Evolutionary conservation across 768 basidiomycete genomes (phyloP).

Genomic region (Hemileccinum rubropunctum): DNA sequence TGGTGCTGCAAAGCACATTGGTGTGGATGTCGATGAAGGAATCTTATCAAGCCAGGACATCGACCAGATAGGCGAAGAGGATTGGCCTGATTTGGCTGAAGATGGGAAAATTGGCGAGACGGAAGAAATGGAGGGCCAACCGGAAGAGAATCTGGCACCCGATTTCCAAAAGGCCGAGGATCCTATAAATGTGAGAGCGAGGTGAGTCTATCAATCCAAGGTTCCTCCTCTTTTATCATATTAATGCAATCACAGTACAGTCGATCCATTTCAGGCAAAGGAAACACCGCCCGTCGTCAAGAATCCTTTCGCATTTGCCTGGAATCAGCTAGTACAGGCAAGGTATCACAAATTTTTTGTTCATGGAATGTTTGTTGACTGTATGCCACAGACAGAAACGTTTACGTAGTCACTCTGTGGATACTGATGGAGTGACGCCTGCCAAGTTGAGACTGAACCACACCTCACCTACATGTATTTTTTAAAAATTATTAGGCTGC

Average conservation of each 20-base stretch:
- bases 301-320: slow-evolving; percentile 21
- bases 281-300: not conserved
- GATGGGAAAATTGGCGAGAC: slow-evolving; percentile 12
- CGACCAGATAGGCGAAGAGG: slow-evolving; percentile 24
- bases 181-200: not conserved
- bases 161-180: not conserved
- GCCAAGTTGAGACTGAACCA: slow-evolving; percentile 20
- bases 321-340: slow-evolving; percentile 18
- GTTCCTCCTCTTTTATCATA: not conserved
- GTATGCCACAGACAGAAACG: slow-evolving; percentile 21
- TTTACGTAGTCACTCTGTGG: slow-evolving; percentile 19
- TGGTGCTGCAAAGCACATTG: slow-evolving; percentile 5
- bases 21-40: slow-evolving; percentile 31
- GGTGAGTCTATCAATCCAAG: not conserved
- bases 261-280: not conserved
- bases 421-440: slow-evolving; percentile 8
- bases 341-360: slow-evolving; percentile 4
- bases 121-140: slow-evolving; percentile 11
- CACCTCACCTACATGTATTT: not conserved
- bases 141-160: not conserved
- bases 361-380: not conserved
- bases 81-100: slow-evolving; percentile 14
- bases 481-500: slow-evolving; percentile 5
- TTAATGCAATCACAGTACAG: not conserved
- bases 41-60: slow-evolving; percentile 36